Evolutionary conservation across 306 rosid genomes (phyloP), one percentile per base, ranked within the genome.

Genomic region (Leucaena leucocephala): DNA sequence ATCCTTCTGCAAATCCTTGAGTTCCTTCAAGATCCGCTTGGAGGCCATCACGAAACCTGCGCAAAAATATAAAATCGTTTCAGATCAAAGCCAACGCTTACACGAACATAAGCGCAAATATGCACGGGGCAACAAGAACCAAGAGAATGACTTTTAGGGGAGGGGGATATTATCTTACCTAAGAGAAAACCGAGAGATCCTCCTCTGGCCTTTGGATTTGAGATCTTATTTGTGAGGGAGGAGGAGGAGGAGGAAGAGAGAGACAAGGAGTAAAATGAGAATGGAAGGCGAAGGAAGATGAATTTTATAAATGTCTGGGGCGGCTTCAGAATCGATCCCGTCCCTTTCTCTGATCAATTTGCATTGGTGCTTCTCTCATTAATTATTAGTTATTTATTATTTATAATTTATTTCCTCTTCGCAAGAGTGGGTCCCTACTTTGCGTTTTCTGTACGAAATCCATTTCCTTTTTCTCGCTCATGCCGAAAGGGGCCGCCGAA

Each of bases 1-100:
- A 84, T 93, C 98, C 90, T 93, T 93, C 89, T 93, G 98, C 72
- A 93, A 86, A 89, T 92, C 97, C 90, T 92, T 92, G 80, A 92
- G 94, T 27, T 93, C 97, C 90, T 93, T 93, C 89, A 91, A 84
- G 90, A 93, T 93, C 97, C 98, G 93, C 83, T 93, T 93, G 55
- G 98, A 93, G 22, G 98, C 98, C 98, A 93, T 93, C 61, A 68
- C 61, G 19, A 54, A 84, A 87, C 84, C 91, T 83, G 67, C 71
- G 57, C 68, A 61, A 78, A 75, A 69, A 73, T 33, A 68, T 0
- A 35, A 74, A 71, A 72, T 12, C 68, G n/a, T 67, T 15, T 62
- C 61, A 80, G 80, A 84, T 83, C 72, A 81, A 61, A 76, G 9
- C 42, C 12, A 7, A 52, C 44, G 54, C 72, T 42, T 14, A 67